These are phyloP conservation scores for Daldinia grandis DNA, from an alignment of 495 filamentous ascomycete genomes.

Conservation along the genomic window DNA sequence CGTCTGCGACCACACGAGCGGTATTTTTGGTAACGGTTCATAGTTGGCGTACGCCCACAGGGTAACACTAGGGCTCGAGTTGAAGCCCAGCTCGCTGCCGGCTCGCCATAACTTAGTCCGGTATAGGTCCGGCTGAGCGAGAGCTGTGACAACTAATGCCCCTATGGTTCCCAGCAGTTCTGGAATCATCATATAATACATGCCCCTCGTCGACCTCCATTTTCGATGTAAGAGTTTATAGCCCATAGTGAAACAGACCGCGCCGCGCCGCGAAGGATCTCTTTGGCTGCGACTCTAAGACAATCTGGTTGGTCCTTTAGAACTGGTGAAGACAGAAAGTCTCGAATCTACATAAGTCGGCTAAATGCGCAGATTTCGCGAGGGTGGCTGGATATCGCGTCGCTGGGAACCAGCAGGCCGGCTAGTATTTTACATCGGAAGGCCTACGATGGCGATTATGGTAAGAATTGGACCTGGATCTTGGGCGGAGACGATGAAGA, in stretches of 20 bases:
- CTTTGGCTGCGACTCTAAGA: constrained; percentile 10
- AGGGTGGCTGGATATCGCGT: constrained; percentile 28
- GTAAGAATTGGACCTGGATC: constrained; percentile 8
- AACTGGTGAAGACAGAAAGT: background rate
- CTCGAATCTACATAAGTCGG: constrained; percentile 16
- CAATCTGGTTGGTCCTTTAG: constrained; percentile 16
- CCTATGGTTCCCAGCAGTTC: constrained; percentile 77
- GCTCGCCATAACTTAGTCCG: constrained; percentile 83
- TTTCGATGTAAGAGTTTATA: constrained; percentile 58
- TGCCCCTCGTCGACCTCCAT: constrained; percentile 71
- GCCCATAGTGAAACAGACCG: constrained; percentile 46
- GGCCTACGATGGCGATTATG: constrained; percentile 36
- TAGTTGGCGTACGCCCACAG: constrained; percentile 83
- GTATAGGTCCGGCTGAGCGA: constrained; percentile 82
- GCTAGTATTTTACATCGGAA: constrained; percentile 37
- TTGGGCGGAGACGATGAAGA: background rate
- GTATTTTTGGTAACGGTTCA: constrained; percentile 65
- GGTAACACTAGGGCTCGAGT: constrained; percentile 76
- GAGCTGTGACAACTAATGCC: constrained; percentile 79
- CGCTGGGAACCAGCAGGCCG: constrained; percentile 37
- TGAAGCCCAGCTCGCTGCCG: constrained; percentile 80
- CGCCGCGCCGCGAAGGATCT: constrained; percentile 36
- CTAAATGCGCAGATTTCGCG: constrained; percentile 35
- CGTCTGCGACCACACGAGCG: constrained; percentile 85
- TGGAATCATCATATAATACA: constrained; percentile 70